Evolutionary conservation across 2,329 filamentous ascomycete genomes (phyloP), one percentile per base, ranked within the genome.

Genomic region (Podosphaera fusca): DNA sequence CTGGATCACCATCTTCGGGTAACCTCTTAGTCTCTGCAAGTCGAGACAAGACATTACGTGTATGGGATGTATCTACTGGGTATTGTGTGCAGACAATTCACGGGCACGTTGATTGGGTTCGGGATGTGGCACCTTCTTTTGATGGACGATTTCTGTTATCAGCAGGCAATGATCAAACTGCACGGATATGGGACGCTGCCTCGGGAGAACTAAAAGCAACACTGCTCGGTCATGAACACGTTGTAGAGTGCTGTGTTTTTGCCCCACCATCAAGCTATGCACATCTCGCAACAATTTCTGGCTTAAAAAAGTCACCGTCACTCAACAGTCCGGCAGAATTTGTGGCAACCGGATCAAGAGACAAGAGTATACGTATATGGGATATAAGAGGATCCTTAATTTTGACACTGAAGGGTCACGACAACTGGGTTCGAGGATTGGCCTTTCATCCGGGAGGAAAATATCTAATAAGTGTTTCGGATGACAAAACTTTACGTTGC

Each of bases 41-140:
- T 63, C 76, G 89, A 67, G 89, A 95, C 69, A 84, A 84, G 68
- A 85, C 85, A 2, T 73, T 96, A 56, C 78, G 84, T 58, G 84
- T 95, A 69, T 95, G 90, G 89, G 88, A 95, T 66, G 85, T 90
- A 33, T 88, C 85, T 34, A 95, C 88, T 0, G 89, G 90, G 4
- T 95, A 89, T 68, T 95, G 88, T 66, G 77, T 95, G 49, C 88
- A 87, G 69, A 95, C 89, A n/a, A 76, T 95, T 60, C 77, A 81
- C 35, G 88, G 89, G 0, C 89, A 95, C 64, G 77, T 76, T 2
- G 88, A 85, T 63, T 95, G 90, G 89, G 86, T 96, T n/a, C 81
- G 89, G 59, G 86, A 90, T 62, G 85, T 95, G 7, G 79, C 77
- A 21, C 86, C 88, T 0, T 92, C 87, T 1, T 75, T 81, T 47